A percentile compares a stretch with the other conserved stretches of the same genome.
These are phyloP conservation scores for Dipodascopsis uninucleata DNA, from an alignment of 805 yeast genomes.

Conservation along the genomic window DNA sequence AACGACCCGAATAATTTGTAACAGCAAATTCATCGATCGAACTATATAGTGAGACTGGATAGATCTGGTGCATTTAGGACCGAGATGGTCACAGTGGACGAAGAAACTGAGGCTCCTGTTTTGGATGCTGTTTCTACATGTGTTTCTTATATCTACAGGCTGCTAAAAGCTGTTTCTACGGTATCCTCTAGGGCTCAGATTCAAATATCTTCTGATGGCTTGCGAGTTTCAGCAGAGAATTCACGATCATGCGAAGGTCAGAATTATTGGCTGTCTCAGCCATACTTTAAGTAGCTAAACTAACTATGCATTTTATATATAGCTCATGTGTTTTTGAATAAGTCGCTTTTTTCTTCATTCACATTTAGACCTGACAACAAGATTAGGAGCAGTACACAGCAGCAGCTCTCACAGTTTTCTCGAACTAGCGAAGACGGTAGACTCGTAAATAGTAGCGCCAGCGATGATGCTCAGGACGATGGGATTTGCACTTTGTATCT, in stretches of 20 bases:
- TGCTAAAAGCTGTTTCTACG: slow-evolving; percentile 11
- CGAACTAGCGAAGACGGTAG: background rate
- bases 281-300: background rate
- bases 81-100: too few relatives aligned
- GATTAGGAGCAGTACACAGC: too few relatives aligned
- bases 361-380: slow-evolving; percentile 6
- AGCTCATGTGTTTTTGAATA: slow-evolving; percentile 21
- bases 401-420: background rate
- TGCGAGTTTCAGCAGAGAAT: slow-evolving; percentile 19
- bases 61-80: too few relatives aligned
- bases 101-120: too few relatives aligned
- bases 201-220: slow-evolving; percentile 13
- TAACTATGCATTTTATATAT: too few relatives aligned
- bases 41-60: too few relatives aligned
- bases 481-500: slow-evolving; percentile 7
- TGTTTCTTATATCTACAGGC: slow-evolving; percentile 20
- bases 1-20: too few relatives aligned
- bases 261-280: background rate
- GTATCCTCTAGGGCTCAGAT: slow-evolving; percentile 21
- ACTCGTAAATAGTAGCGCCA: background rate
- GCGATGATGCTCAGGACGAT: slow-evolving; percentile 6
- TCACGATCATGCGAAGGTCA: slow-evolving; percentile 13
- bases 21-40: too few relatives aligned
- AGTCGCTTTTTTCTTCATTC: slow-evolving; percentile 18
- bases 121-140: slow-evolving; percentile 25